phyloP scores from a whole-genome alignment of 495 filamentous ascomycete species.

The Hyaloscypha hepaticicola region DNA sequence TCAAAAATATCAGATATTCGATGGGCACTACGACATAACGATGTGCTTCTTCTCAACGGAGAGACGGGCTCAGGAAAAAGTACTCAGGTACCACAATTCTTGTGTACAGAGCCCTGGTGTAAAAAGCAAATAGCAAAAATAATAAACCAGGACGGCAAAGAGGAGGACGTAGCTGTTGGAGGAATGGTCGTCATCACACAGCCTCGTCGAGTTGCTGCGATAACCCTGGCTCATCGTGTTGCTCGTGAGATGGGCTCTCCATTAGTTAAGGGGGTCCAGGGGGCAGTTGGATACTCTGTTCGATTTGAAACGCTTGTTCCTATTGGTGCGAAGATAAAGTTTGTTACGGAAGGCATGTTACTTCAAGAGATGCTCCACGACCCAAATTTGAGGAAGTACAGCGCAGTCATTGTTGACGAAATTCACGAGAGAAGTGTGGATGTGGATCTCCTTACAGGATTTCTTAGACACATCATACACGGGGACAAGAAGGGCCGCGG shows the following conservation, averaged over 20 bases:
- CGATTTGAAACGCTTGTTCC: slow-evolving; percentile 85
- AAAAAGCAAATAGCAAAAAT: slow-evolving; percentile 53
- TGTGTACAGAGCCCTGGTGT: slow-evolving; percentile 76
- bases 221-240: slow-evolving; percentile 86
- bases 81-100: slow-evolving; percentile 93
- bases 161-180: slow-evolving; percentile 58
- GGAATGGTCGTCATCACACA: slow-evolving; percentile 95
- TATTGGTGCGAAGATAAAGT: slow-evolving; percentile 76
- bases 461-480: slow-evolving; percentile 71
- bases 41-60: slow-evolving; percentile 84
- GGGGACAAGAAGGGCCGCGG: slow-evolving; percentile 60
- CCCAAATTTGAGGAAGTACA: slow-evolving; percentile 79
- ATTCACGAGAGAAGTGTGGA: slow-evolving; percentile 97
- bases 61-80: slow-evolving; percentile 97
- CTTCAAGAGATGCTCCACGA: slow-evolving; percentile 91
- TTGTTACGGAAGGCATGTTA: slow-evolving; percentile 94
- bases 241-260: slow-evolving; percentile 88
- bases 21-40: slow-evolving; percentile 57
- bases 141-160: slow-evolving; percentile 35
- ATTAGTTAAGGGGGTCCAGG: slow-evolving; percentile 61
- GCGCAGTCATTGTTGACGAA: slow-evolving; percentile 90
- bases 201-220: slow-evolving; percentile 89
- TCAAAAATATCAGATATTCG: slow-evolving; percentile 67
- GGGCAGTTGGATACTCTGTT: slow-evolving; percentile 88
- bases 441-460: slow-evolving; percentile 86